phyloP scores from a whole-genome alignment of 1,284 basidiomycete species.

The Coniferiporia weirii region DNA sequence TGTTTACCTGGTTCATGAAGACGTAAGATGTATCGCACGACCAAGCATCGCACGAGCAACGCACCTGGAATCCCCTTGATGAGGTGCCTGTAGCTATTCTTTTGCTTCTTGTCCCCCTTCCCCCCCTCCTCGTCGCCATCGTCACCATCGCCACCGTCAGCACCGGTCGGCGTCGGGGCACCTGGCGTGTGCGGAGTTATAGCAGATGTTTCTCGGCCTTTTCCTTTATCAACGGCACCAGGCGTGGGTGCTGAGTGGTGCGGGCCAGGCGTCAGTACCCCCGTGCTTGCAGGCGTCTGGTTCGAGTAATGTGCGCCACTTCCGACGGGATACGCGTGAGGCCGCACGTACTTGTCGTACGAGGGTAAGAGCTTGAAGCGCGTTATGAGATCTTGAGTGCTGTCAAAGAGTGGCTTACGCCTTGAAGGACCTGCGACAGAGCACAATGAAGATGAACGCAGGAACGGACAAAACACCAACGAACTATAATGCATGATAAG shows the following conservation, averaged over 20 bases:
- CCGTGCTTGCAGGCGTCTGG: conserved; percentile 20
- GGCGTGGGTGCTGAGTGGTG: conserved; percentile 10
- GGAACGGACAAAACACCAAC: conserved; percentile 19
- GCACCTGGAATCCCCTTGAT: conserved; percentile 71
- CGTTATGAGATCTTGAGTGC: conserved; percentile 69
- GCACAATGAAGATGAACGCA: not conserved
- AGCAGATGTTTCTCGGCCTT: conserved; percentile 41
- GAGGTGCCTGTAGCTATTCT: conserved; percentile 71
- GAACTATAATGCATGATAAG: not conserved
- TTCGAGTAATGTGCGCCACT: conserved; percentile 23
- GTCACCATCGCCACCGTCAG: conserved; percentile 37
- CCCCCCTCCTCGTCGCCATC: conserved; percentile 45
- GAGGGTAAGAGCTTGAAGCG: conserved; percentile 62
- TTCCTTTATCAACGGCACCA: conserved; percentile 48
- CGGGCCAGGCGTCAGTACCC: conserved; percentile 17
- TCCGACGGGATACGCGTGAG: conserved; percentile 30
- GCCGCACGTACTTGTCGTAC: conserved; percentile 72
- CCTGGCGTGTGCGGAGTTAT: conserved; percentile 28
- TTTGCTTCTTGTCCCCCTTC: conserved; percentile 68
- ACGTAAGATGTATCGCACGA: conserved; percentile 12
- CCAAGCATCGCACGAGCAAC: conserved; percentile 25
- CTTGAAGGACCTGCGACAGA: conserved; percentile 36
- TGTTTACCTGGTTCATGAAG: conserved; percentile 54
- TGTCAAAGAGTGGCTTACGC: conserved; percentile 45
- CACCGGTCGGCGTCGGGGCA: conserved; percentile 33